Evolutionary conservation across 1,284 basidiomycete species (phyloP).

Genomic region (Austroboletus sp.): DNA sequence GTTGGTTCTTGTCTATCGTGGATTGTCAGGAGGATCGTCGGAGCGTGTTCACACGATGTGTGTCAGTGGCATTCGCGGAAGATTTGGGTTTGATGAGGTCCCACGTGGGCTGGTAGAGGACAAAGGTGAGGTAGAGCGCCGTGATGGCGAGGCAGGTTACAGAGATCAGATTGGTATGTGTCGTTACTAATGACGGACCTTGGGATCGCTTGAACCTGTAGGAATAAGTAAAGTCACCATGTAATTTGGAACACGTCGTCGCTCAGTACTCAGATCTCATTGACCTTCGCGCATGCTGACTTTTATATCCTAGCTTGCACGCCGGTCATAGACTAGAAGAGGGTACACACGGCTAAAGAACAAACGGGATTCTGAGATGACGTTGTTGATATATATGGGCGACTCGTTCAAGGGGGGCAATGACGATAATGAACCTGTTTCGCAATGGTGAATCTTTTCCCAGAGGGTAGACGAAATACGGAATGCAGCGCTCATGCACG

Average conservation of each 20-base stretch:
- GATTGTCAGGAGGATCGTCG: slow-evolving; percentile 52
- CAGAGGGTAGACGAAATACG: slow-evolving; percentile 76
- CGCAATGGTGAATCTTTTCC: slow-evolving; percentile 92
- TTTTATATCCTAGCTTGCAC: slow-evolving; percentile 39
- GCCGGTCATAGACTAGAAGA: background rate
- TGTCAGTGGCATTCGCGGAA: slow-evolving; percentile 15
- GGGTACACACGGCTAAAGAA: slow-evolving; percentile 66
- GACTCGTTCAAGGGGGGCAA: too few relatives aligned
- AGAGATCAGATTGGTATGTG: slow-evolving; percentile 85
- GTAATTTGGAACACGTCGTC: slow-evolving; percentile 68
- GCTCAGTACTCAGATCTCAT: slow-evolving; percentile 59
- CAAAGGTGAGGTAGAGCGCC: slow-evolving; percentile 80
- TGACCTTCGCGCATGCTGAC: slow-evolving; percentile 61
- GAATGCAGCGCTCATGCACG: slow-evolving; percentile 41
- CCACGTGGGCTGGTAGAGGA: slow-evolving; percentile 55
- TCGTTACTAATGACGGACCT: slow-evolving; percentile 98
- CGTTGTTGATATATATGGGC: slow-evolving; percentile 88
- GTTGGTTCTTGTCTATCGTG: slow-evolving; percentile 34
- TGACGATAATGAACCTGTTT: too few relatives aligned
- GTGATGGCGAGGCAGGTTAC: slow-evolving; percentile 84
- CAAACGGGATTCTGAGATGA: slow-evolving; percentile 76
- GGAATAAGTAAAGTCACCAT: slow-evolving; percentile 42
- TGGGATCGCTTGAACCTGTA: background rate
- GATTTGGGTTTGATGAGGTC: slow-evolving; percentile 33
- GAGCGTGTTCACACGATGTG: slow-evolving; percentile 22